These are phyloP conservation scores for Saprolegnia diclina DNA, from an alignment of 352 stramenopile genomes.

Conservation along the genomic window DNA sequence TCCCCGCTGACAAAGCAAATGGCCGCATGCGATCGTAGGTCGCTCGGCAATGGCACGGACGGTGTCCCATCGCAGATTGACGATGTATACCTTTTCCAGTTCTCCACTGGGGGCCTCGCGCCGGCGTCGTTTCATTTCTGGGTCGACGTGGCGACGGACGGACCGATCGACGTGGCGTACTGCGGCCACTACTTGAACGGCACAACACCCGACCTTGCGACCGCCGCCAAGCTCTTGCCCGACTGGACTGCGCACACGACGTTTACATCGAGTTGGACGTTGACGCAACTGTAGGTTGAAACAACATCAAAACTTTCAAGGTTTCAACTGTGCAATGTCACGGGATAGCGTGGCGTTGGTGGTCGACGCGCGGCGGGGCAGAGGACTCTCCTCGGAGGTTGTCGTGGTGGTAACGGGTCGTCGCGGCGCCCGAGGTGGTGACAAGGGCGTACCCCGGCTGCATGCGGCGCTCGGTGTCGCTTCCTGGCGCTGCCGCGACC, in stretches of 20 bases:
- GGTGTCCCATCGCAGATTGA: slow-evolving; percentile 49
- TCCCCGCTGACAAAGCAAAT: slow-evolving; percentile 3
- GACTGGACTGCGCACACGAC: slow-evolving; percentile 41
- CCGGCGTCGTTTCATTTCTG: slow-evolving; percentile 68
- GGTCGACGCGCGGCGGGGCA: too few relatives aligned
- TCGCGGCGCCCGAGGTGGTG: too few relatives aligned
- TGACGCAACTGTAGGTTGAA: slow-evolving; percentile 44
- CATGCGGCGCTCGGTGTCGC: background rate
- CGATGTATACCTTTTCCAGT: slow-evolving; percentile 71
- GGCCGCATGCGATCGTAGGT: slow-evolving; percentile 35
- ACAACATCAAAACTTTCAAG: background rate
- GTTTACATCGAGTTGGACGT: slow-evolving; percentile 55
- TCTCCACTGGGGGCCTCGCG: slow-evolving; percentile 44
- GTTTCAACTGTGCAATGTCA: too few relatives aligned
- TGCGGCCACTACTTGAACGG: slow-evolving; percentile 65
- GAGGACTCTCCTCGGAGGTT: too few relatives aligned
- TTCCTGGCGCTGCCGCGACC: slow-evolving; percentile 1
- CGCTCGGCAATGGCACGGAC: slow-evolving; percentile 56
- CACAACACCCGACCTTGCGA: slow-evolving; percentile 42
- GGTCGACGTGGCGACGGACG: slow-evolving; percentile 52
- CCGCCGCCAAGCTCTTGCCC: slow-evolving; percentile 41
- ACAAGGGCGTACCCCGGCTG: too few relatives aligned
- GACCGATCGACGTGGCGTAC: slow-evolving; percentile 49
- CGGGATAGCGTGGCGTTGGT: too few relatives aligned
- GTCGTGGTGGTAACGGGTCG: too few relatives aligned